Conservation (phyloP, 768 basidiomycete genomes). For the Kondoa subrosea region DNA sequence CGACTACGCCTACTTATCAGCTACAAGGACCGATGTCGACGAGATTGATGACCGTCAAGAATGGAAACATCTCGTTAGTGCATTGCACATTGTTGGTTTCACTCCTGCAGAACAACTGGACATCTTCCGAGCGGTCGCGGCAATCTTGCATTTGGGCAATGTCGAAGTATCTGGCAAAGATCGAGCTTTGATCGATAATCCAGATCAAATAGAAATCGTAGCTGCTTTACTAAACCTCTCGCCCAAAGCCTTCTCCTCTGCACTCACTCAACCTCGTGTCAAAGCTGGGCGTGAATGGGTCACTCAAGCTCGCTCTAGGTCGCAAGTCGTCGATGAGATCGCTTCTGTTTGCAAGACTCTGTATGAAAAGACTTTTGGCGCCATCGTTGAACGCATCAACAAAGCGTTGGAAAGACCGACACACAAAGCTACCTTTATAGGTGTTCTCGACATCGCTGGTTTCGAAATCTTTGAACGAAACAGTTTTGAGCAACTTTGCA, state of each 20-base stretch:
- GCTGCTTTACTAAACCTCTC: conserved; percentile 84
- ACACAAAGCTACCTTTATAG: conserved; percentile 75
- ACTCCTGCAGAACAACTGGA: conserved; percentile 66
- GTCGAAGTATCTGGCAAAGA: conserved; percentile 56
- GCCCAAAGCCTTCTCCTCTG: conserved; percentile 68
- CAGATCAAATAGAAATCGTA: conserved; percentile 37
- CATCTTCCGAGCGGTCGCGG: conserved; percentile 82
- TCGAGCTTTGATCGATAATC: conserved; percentile 38
- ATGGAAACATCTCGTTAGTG: conserved; percentile 63
- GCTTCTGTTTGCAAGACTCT: conserved; percentile 80
- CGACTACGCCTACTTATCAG: conserved; percentile 80
- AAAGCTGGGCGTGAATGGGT: conserved; percentile 96
- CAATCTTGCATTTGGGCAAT: conserved; percentile 89
- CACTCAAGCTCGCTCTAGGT: conserved; percentile 71
- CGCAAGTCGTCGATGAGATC: conserved; percentile 85
- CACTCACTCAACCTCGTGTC: conserved; percentile 71
- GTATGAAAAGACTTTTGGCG: conserved; percentile 91
- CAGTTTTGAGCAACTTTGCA: conserved; percentile 85
- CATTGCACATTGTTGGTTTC: conserved; percentile 80
- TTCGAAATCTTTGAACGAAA: conserved; percentile 61
- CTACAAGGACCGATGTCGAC: conserved; percentile 77
- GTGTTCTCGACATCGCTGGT: conserved; percentile 95
- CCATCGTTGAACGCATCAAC: conserved; percentile 87
- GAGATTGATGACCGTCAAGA: conserved; percentile 83
- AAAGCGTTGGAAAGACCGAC: conserved; percentile 81